Evolutionary conservation across 148 eudicot species (phyloP).

Genomic region (Silene uniflora): DNA sequence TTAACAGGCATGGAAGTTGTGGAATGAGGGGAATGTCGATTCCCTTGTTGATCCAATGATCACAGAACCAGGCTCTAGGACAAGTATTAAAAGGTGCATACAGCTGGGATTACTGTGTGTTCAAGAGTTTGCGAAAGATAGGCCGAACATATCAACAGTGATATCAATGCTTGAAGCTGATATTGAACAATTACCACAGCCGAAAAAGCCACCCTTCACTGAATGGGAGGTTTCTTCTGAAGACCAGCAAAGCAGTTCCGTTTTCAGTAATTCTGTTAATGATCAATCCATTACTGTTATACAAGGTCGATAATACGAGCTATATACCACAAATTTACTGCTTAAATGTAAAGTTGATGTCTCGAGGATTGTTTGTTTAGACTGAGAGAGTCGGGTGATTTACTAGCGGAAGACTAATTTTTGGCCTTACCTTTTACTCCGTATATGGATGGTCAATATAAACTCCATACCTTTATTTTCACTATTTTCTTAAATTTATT

Average conservation of each 20-base stretch:
- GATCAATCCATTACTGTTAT: constrained; percentile 25
- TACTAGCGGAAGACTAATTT: constrained; percentile 8
- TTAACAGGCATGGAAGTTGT: constrained; percentile 34
- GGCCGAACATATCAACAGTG: constrained; percentile 35
- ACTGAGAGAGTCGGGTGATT: not conserved
- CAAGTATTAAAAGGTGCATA: constrained; percentile 29
- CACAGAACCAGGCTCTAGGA: constrained; percentile 13
- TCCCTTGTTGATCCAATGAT: constrained; percentile 26
- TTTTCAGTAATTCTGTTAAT: constrained; percentile 19
- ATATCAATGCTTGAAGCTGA: constrained; percentile 34
- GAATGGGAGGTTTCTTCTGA: constrained; percentile 31
- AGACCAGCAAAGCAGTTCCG: constrained; percentile 23
- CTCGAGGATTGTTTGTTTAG: not conserved
- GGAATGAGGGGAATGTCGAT: constrained; percentile 26
- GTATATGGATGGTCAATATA: constrained; percentile 12
- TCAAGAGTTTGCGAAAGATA: constrained; percentile 29
- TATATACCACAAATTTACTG: not conserved
- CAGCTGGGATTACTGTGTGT: constrained; percentile 36
- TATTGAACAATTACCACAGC: constrained; percentile 26
- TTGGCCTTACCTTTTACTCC: not conserved
- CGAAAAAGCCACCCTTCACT: constrained; percentile 30
- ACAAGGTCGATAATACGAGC: constrained; percentile 25
- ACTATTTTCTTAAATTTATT: too few relatives aligned
- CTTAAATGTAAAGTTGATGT: not conserved
- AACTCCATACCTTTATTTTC: too few relatives aligned